Conservation (phyloP, 495 filamentous ascomycete species). For the Daldinia caldariorum region DNA sequence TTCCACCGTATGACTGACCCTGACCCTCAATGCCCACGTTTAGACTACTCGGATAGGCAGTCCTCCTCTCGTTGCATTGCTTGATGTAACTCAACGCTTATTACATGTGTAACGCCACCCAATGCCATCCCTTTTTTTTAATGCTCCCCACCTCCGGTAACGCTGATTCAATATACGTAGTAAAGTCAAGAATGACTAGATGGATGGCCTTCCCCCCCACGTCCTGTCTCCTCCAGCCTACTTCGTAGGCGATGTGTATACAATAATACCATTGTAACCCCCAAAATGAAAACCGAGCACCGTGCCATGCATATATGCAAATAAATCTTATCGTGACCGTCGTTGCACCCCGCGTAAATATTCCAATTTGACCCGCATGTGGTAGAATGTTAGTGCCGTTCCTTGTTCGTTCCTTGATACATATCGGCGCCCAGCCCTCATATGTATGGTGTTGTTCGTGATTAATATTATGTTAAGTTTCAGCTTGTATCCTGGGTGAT, state of each 20-base stretch:
- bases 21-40: constrained; percentile 2
- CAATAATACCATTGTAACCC: constrained; percentile 2
- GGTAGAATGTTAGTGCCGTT: background rate
- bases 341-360: constrained; percentile 15
- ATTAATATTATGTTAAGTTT: constrained; percentile 6
- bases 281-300: constrained; percentile 17
- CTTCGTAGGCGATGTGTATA: background rate
- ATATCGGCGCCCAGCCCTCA: constrained; percentile 1
- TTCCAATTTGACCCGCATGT: constrained; percentile 5
- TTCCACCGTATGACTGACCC: constrained; percentile 2
- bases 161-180: background rate
- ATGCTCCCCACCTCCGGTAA: constrained; percentile 18
- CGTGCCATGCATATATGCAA: constrained; percentile 33
- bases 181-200: background rate
- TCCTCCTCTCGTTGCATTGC: constrained; percentile 22
- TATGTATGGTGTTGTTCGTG: background rate
- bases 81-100: constrained; percentile 43
- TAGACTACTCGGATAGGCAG: constrained; percentile 9
- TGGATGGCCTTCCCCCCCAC: constrained; percentile 5
- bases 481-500: background rate
- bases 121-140: constrained; percentile 32
- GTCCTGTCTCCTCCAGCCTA: background rate
- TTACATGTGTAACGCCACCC: constrained; percentile 35
- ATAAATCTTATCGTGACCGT: constrained; percentile 31
- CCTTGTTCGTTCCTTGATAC: background rate